Evolutionary conservation across 768 basidiomycete species (phyloP), one percentile per base, ranked within the genome.

Genomic region (Tephrocybe rancida): DNA sequence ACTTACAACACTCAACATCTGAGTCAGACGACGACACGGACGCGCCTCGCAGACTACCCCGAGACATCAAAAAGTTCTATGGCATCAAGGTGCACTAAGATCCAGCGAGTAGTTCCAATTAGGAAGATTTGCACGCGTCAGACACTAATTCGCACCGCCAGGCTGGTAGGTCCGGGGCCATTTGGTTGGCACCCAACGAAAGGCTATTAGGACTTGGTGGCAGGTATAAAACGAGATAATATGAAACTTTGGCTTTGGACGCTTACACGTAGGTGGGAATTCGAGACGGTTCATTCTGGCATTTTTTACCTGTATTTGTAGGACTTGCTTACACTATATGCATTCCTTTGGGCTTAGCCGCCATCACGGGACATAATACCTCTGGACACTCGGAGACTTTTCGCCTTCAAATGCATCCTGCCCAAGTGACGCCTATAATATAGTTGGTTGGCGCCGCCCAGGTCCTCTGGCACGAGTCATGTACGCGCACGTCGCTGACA

Each of bases 121-220:
- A 69, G 71, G 13, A 70, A 69, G 3, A 64, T 60, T 44, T 56
- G 72, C 10, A n/a, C n/a, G n/a, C n/a, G n/a, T n/a, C n/a, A n/a
- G 74, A 74, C 2, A 66, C 70, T 2, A 82, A 83, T 55, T 73
- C 78, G 3, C 72, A 80, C 14, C 76, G 74, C 57, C 68, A 67
- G 24, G 73, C 74, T 0, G 75, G 76, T 35, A 69, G 79, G 47
- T 69, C 72, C 1, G 68, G 70, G 38, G 62, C 65, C 10, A 59
- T 84, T n/a, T 39, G 82, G 84, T 11, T 84, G 83, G 84, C 75
- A 74, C 50, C 80, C 84, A 8, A 72, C 57, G 51, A 73, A 73
- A 59, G 75, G 67, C 13, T 80, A 75, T 9, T 63, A 73, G 49
- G 82, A 84, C 61, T 74, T 84, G 69, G 57, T 84, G 11, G 67